Conservation (phyloP, 2,329 filamentous ascomycete species). For the Colletotrichum cordylinicola region DNA sequence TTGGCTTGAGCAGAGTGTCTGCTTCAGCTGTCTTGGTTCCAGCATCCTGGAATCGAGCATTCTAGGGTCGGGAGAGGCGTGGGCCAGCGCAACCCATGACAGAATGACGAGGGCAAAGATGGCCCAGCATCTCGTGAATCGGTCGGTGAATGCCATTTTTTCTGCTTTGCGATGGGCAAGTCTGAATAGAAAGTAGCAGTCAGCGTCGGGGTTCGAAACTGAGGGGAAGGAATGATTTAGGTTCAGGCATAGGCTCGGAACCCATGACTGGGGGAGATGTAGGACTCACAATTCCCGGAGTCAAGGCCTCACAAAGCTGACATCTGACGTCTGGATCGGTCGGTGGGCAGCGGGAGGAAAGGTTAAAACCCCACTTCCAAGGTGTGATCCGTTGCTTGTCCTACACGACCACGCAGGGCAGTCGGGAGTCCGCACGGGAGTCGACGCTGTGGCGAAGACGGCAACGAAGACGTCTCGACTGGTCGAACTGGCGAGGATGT, state of each 20-base stretch:
- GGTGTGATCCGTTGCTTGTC: not conserved
- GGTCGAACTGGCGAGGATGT: not conserved
- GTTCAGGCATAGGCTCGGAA: not conserved
- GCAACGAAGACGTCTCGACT: not conserved
- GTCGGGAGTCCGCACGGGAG: not conserved
- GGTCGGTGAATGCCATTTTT: constrained; percentile 27
- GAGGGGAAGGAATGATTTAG: not conserved
- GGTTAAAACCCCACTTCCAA: constrained; percentile 3
- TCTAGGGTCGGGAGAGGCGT: not conserved
- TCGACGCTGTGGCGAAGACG: constrained; percentile 7
- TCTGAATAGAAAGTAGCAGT: not conserved
- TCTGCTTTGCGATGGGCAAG: not conserved
- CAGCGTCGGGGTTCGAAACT: not conserved
- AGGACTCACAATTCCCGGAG: constrained; percentile 6
- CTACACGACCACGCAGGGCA: not conserved
- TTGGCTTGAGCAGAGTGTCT: constrained; percentile 38
- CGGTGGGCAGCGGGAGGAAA: constrained; percentile 1
- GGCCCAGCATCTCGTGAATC: constrained; percentile 26
- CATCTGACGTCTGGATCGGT: constrained; percentile 17
- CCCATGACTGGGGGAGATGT: not conserved
- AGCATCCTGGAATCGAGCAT: not conserved
- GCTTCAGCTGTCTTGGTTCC: constrained; percentile 22
- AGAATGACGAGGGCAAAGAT: constrained; percentile 29
- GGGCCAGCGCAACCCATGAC: constrained; percentile 27
- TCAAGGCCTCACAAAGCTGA: constrained; percentile 10